A percentile compares a stretch with the other conserved stretches of the same genome.
Evolutionary conservation across 106 monocot genomes (phyloP).

Genomic region (Allium cepa): DNA sequence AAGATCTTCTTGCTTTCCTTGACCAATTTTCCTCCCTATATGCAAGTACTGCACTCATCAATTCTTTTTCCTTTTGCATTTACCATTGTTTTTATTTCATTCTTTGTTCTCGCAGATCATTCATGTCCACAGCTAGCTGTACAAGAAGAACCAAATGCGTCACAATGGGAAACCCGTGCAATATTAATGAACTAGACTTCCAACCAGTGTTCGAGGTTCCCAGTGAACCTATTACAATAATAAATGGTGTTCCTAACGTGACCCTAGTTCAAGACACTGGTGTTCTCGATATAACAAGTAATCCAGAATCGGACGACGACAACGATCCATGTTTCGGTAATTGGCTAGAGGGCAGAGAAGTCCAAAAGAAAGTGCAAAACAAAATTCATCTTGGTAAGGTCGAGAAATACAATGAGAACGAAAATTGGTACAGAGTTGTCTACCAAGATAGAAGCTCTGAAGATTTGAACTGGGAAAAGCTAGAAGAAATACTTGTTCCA

Average conservation of each 20-base stretch:
- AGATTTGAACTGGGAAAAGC: constrained; percentile 68
- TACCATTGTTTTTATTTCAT: neutral
- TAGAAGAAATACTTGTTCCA: constrained; percentile 56
- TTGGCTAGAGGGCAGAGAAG: constrained; percentile 64
- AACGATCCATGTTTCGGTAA: constrained; percentile 56
- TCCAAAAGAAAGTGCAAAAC: constrained; percentile 53
- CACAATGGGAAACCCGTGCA: constrained; percentile 16
- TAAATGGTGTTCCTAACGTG: constrained; percentile 54
- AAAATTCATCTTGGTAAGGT: constrained; percentile 43
- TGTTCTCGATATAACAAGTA: neutral
- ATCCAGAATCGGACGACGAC: neutral
- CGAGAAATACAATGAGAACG: constrained; percentile 44
- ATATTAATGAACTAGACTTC: constrained; percentile 14
- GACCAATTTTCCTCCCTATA: too few species aligned
- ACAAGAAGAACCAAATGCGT: neutral
- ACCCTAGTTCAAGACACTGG: neutral
- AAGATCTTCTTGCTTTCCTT: too few species aligned
- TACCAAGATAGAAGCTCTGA: constrained; percentile 85
- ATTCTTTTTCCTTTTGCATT: too few species aligned
- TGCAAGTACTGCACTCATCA: too few species aligned
- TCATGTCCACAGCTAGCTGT: neutral
- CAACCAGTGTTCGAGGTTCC: constrained; percentile 29
- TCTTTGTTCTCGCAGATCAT: neutral
- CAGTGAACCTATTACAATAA: constrained; percentile 68
- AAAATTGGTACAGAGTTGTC: constrained; percentile 70